Conservation (phyloP, 1,139 yeast genomes). For the Lizanozyma gosingica region DNA sequence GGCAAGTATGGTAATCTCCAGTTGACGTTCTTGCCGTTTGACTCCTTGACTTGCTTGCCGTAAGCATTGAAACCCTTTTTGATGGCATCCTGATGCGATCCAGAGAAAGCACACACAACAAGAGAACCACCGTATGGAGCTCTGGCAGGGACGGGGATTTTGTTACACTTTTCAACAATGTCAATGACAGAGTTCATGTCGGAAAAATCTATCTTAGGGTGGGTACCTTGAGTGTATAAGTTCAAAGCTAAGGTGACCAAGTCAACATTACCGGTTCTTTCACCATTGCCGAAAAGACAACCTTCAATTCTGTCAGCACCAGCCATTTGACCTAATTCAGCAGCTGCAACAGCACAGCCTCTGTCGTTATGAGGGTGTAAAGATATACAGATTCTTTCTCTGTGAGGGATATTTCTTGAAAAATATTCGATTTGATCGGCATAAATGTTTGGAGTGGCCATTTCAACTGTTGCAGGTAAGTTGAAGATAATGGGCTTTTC, state of each 20-base stretch:
- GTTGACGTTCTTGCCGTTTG: conserved; percentile 12
- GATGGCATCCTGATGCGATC: conserved; percentile 44
- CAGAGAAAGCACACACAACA: conserved; percentile 42
- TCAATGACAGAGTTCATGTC: conserved; percentile 33
- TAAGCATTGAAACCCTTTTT: conserved; percentile 35
- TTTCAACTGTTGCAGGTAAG: conserved; percentile 43
- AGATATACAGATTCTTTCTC: conserved; percentile 38
- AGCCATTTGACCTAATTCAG: conserved; percentile 39
- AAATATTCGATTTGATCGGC: conserved; percentile 45
- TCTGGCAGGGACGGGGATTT: conserved; percentile 39
- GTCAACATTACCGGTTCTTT: conserved; percentile 43
- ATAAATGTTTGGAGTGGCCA: conserved; percentile 39
- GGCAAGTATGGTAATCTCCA: conserved; percentile 43
- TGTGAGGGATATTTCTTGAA: conserved; percentile 29
- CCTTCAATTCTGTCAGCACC: conserved; percentile 47
- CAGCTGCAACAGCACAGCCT: conserved; percentile 44
- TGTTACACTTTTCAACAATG: conserved; percentile 37
- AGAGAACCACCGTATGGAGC: conserved; percentile 43
- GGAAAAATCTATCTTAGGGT: conserved; percentile 37
- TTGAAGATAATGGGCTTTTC: conserved; percentile 38
- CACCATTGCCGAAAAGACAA: conserved; percentile 42
- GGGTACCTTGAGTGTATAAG: conserved; percentile 38
- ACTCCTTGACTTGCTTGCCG: conserved; percentile 14
- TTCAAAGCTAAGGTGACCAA: conserved; percentile 40
- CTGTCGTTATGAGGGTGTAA: conserved; percentile 43